phyloP scores from a whole-genome alignment of 75 land plant genomes.

The Pseudotsuga menziesii region DNA sequence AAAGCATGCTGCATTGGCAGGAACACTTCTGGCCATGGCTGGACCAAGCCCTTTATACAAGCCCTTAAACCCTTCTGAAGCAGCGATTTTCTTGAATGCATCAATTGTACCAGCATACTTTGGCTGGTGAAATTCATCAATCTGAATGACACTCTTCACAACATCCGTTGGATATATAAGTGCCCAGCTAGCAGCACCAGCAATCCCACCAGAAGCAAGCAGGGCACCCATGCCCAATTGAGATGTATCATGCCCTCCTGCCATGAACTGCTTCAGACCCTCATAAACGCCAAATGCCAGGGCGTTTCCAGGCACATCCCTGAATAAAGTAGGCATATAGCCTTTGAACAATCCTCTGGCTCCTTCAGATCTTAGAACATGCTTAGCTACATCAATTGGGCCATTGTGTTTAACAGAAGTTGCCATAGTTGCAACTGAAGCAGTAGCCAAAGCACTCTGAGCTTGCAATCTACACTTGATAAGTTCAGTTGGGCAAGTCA shows the following conservation, averaged over 20 bases:
- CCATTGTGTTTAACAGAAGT: conserved; percentile 24
- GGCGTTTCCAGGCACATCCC: conserved; percentile 56
- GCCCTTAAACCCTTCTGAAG: conserved; percentile 39
- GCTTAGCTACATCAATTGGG: conserved; percentile 43
- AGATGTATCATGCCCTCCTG: conserved; percentile 37
- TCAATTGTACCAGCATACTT: conserved; percentile 49
- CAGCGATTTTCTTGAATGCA: conserved; percentile 38
- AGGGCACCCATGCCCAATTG: conserved; percentile 27
- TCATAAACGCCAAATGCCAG: conserved; percentile 44
- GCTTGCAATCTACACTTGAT: conserved; percentile 50
- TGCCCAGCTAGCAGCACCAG: conserved; percentile 40
- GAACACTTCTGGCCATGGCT: conserved; percentile 48
- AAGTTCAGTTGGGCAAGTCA: conserved; percentile 52
- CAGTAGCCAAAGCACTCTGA: conserved; percentile 22
- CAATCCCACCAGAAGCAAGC: conserved; percentile 36
- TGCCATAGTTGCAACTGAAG: conserved; percentile 14
- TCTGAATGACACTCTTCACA: conserved; percentile 55
- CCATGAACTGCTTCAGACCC: conserved; percentile 29
- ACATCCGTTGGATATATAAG: conserved; percentile 48
- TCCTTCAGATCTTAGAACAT: conserved; percentile 35
- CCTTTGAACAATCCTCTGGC: conserved; percentile 41
- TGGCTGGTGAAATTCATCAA: conserved; percentile 39
- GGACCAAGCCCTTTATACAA: conserved; percentile 52
- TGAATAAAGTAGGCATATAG: conserved; percentile 32
- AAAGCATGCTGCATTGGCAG: conserved; percentile 56